Percentiles rank a stretch among this genome's conserved stretches.
These are phyloP conservation scores for Fragaria iinumae DNA, from an alignment of 306 rosid genomes.

Conservation along the genomic window DNA sequence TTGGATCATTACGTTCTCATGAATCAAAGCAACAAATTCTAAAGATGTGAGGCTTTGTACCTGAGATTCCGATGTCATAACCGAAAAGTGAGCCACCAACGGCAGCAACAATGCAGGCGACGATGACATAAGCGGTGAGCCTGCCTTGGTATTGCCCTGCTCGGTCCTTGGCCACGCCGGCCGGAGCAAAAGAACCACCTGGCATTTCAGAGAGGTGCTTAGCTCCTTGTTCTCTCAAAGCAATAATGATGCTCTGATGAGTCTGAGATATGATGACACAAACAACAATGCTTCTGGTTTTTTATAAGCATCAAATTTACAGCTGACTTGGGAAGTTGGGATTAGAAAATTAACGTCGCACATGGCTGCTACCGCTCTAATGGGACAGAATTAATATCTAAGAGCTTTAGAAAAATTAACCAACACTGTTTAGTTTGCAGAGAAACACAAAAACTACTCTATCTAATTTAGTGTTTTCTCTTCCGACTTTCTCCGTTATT, in stretches of 20 bases:
- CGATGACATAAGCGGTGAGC: slow-evolving; percentile 58
- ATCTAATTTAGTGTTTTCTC: not conserved
- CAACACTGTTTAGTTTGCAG: not conserved
- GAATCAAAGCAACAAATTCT: not conserved
- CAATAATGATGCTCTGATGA: not conserved
- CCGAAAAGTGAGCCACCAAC: slow-evolving; percentile 79
- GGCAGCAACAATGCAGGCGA: slow-evolving; percentile 78
- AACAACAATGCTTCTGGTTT: not conserved
- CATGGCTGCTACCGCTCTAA: not conserved
- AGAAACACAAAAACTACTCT: not conserved
- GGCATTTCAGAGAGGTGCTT: slow-evolving; percentile 47
- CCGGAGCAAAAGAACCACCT: slow-evolving; percentile 58
- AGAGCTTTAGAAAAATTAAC: not conserved
- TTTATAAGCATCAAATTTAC: not conserved
- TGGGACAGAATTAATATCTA: not conserved
- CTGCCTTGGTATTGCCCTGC: slow-evolving; percentile 62
- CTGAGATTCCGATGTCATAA: slow-evolving; percentile 85
- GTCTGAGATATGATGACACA: not conserved
- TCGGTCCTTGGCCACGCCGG: slow-evolving; percentile 56
- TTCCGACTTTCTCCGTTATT: not conserved
- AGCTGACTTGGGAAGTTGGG: not conserved
- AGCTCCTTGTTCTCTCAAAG: not conserved
- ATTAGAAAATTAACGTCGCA: not conserved
- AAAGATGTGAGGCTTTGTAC: slow-evolving; percentile 25
- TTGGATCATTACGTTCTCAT: not conserved